Percentiles rank a stretch among this genome's conserved stretches.
Evolutionary conservation across 2,329 filamentous ascomycete species (phyloP).

Genomic region (Didymella pomorum): DNA sequence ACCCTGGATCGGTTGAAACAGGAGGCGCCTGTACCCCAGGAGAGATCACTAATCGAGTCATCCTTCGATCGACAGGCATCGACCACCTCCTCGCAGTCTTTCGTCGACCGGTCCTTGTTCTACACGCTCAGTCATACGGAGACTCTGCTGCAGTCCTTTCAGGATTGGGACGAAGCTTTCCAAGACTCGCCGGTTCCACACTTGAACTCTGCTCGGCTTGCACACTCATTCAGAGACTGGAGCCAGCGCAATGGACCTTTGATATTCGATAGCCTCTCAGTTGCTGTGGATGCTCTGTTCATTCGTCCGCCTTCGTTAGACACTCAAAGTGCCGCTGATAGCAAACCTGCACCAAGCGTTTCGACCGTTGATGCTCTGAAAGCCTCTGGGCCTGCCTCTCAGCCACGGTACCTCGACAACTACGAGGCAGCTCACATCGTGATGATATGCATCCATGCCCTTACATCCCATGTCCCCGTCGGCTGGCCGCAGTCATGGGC

Average conservation of each 20-base stretch:
- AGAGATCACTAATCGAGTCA: constrained; percentile 24
- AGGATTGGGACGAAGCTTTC: constrained; percentile 34
- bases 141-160: constrained; percentile 47
- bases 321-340: constrained; percentile 34
- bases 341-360: constrained; percentile 30
- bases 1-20: constrained; percentile 44
- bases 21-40: constrained; percentile 26
- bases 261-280: constrained; percentile 49
- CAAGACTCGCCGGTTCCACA: constrained; percentile 45
- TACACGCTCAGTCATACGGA: constrained; percentile 44
- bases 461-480: constrained; percentile 46
- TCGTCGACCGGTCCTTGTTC: constrained; percentile 47
- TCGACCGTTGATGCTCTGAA: background rate
- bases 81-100: constrained; percentile 28
- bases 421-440: constrained; percentile 52
- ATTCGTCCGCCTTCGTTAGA: constrained; percentile 46
- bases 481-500: constrained; percentile 45
- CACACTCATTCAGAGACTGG: constrained; percentile 47
- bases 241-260: constrained; percentile 43
- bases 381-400: background rate
- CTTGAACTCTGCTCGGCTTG: constrained; percentile 42
- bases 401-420: constrained; percentile 39
- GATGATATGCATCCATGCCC: constrained; percentile 52
- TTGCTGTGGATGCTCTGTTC: constrained; percentile 44
- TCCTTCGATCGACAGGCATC: constrained; percentile 32